Evolutionary conservation across 2,329 filamentous ascomycete species (phyloP), one percentile per base, ranked within the genome.

Genomic region (Penicillium sumatraense): DNA sequence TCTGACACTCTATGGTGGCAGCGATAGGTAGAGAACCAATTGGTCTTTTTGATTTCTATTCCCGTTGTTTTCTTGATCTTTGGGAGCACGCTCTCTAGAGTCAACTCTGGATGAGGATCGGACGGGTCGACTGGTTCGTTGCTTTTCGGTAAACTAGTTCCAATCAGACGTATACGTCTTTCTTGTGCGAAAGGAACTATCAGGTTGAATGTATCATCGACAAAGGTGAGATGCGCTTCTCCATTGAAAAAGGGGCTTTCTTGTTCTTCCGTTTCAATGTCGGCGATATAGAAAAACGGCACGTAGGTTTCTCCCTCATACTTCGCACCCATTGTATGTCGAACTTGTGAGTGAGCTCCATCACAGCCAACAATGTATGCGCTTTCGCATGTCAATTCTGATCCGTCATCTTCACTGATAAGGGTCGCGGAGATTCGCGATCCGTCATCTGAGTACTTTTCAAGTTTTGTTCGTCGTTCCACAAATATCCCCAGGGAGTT

Each of bases 361-460:
- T 85, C 83, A 5, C 81, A 82, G 1, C 80, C 82, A 2, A 83
- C 74, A 3, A 77, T 75, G 50, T 81, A 85, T 9, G 50, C 67
- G 61, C 57, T 72, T 65, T 58, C 67, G 64, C 49, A 78, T 20
- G 48, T 60, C 26, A 63, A 55, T 27, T 72, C 64, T 16, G 56
- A 65, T 0, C 57, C 59, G 16, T 60, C 46, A 1, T 42, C 20
- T 23, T 62, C 51, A 5, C 44, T 53, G 10, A 67, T 26, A 9
- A 62, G 57, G 6, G 66, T 63, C 36, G 63, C 70, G 3, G 57
- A 59, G 18, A 73, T 53, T n/a, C 55, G 40, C 2, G 59, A 54
- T 0, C 57, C 65, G 24, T 64, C 54, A 14, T 72, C 63, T 6
- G 54, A 52, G 36, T 67, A 71, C 7, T 61, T 55, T 3, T 68